These are phyloP conservation scores for Gigaspora rosea DNA, from an alignment of 192 early-diverging fungal genomes.

Conservation along the genomic window DNA sequence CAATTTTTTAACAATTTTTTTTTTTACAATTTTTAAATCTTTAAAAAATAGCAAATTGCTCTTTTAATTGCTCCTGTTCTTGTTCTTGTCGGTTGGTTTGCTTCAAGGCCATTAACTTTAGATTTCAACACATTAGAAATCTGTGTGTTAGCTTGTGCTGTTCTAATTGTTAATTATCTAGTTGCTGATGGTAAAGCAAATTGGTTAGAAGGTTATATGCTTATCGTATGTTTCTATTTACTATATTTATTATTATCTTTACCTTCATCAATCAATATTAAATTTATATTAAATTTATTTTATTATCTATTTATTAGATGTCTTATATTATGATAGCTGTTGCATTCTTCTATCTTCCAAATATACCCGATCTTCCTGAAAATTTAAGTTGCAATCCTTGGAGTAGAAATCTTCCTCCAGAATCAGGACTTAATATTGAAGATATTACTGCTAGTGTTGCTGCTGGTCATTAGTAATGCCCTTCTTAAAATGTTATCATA, in stretches of 20 bases:
- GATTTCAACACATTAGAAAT: slow-evolving; percentile 83
- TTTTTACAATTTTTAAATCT: too few relatives aligned
- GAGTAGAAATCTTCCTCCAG: slow-evolving; percentile 20
- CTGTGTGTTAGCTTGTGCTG: slow-evolving; percentile 74
- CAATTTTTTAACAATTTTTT: too few relatives aligned
- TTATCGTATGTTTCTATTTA: slow-evolving; percentile 61
- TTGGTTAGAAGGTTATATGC: slow-evolving; percentile 90
- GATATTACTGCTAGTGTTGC: too few relatives aligned
- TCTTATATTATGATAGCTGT: slow-evolving; percentile 30
- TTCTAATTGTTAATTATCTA: slow-evolving; percentile 78
- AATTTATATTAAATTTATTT: background rate
- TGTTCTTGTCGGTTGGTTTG: slow-evolving; percentile 83
- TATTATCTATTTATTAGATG: slow-evolving; percentile 1
- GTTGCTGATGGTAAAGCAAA: slow-evolving; percentile 83
- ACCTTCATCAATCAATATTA: background rate
- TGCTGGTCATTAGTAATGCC: too few relatives aligned
- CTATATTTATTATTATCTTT: slow-evolving; percentile 59
- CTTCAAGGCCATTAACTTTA: slow-evolving; percentile 76
- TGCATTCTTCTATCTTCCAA: slow-evolving; percentile 31
- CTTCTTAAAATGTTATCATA: too few relatives aligned
- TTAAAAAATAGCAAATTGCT: slow-evolving; percentile 75
- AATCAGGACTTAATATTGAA: too few relatives aligned
- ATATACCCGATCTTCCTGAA: background rate
- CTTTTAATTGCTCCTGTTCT: slow-evolving; percentile 71
- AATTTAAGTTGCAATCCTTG: slow-evolving; percentile 5